Base-by-base conservation (phyloP, 768 basidiomycete genomes). In the Auriscalpium microsporum region DNA sequence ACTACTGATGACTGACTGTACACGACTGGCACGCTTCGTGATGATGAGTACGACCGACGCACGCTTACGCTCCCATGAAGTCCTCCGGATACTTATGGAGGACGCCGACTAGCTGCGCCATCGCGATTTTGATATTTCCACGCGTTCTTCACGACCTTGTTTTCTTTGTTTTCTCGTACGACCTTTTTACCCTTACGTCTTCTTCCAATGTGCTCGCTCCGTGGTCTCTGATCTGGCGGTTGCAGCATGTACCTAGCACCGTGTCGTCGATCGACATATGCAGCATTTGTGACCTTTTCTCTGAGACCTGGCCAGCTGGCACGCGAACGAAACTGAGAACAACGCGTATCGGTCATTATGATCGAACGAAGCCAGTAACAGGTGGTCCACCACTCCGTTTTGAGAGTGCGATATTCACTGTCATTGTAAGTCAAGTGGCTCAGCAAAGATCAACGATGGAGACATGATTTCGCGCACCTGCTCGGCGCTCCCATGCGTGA, bases 401-500 rank as follows among this genome's bases (percentile, higher is more conserved):
- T 13, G 17, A 17, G 14, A 42, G 14, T 13, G 14, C 40, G 14
- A 42, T 14, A 17, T 42, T 42, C 40, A 42, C 40, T 42, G 17
- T 17, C 28, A 28, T 4, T 28, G 28, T 28, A 4, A 28, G 28
- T 28, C 2, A 28, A 7, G 28, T 7, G 4, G 28, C 5, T 28
- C 28, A 28, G 7, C 28, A 28, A 28, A 4, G 28, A 28, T 7
- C 28, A 4, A 28, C 28, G 28, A 28, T 28, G 28, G 28, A 40
- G 35, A 37, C 4, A 14, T 38, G n/a, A 45, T 11, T 44, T 35
- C 40, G 36, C 61, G 23, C 56, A 62, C 61, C 35, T 53, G 58
- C 52, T 37, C 59, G 52, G 38, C 61, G 58, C 34, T 60, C 58
- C 61, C 61, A 62, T 19, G 53, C 57, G 42, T 44, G 33, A 11